Evolutionary conservation across 2,329 filamentous ascomycete genomes (phyloP).

Genomic region (Aaosphaeria arxii): DNA sequence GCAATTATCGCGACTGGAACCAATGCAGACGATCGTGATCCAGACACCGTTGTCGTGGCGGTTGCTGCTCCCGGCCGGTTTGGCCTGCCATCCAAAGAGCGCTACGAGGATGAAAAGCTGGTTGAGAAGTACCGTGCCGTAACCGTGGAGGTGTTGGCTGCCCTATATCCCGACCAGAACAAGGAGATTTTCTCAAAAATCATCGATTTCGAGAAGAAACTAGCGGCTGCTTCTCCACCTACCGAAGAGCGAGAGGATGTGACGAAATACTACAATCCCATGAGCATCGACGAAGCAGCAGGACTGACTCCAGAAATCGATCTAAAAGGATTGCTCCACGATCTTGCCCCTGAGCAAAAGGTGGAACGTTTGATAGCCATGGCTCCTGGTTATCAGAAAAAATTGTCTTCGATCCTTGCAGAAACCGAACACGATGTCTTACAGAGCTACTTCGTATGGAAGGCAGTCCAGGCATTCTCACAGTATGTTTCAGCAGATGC

Average conservation of each 20-base stretch:
- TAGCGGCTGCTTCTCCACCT: constrained; percentile 58
- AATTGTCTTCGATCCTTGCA: constrained; percentile 55
- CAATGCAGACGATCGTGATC: constrained; percentile 52
- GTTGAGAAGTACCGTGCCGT: constrained; percentile 29
- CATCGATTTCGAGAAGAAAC: constrained; percentile 56
- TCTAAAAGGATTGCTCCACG: constrained; percentile 51
- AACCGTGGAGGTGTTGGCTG: constrained; percentile 16
- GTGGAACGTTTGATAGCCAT: constrained; percentile 56
- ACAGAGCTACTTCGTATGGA: constrained; percentile 64
- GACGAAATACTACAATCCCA: constrained; percentile 66
- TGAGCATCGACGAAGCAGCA: constrained; percentile 54
- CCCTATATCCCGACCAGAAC: constrained; percentile 20
- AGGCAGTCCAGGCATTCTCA: constrained; percentile 55
- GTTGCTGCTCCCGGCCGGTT: constrained; percentile 49
- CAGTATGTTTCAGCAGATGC: constrained; percentile 57
- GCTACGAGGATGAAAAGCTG: constrained; percentile 32
- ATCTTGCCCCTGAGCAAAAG: constrained; percentile 52
- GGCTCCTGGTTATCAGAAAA: constrained; percentile 59
- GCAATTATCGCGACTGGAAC: constrained; percentile 22
- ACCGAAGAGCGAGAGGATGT: constrained; percentile 60
- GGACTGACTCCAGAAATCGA: constrained; percentile 56
- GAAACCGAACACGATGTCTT: constrained; percentile 55
- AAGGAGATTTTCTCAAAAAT: constrained; percentile 38
- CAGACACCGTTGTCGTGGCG: constrained; percentile 51
- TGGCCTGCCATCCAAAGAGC: constrained; percentile 37